A percentile compares a stretch with the other conserved stretches of the same genome.
These are phyloP conservation scores for Tinospora cordifolia DNA, from an alignment of 164 flowering plant genomes.

Conservation along the genomic window DNA sequence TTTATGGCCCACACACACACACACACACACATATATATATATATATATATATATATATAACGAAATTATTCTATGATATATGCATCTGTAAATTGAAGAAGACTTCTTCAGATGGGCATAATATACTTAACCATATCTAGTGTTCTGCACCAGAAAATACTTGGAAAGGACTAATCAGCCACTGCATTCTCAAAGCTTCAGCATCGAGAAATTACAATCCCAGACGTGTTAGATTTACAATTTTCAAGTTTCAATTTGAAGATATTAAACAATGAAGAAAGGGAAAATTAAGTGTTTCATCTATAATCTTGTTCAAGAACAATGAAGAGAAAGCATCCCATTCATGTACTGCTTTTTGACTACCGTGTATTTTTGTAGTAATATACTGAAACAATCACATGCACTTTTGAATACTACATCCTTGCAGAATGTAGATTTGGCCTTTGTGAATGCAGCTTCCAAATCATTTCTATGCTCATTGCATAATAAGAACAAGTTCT, in stretches of 20 bases:
- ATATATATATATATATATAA: no score
- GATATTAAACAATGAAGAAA: neutral
- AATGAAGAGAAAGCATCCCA: conserved; percentile 71
- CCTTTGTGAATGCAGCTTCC: conserved; percentile 33
- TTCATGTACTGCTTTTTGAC: conserved; percentile 50
- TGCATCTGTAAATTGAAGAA: neutral
- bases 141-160: neutral
- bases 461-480: conserved; percentile 20
- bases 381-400: conserved; percentile 21
- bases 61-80: neutral
- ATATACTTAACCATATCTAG: neutral
- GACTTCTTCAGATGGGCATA: neutral
- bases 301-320: conserved; percentile 3
- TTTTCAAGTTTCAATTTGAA: neutral
- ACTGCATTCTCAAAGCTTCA: neutral
- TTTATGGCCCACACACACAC: neutral
- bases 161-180: neutral
- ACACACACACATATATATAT: no score
- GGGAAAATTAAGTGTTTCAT: neutral
- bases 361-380: conserved; percentile 47
- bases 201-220: neutral
- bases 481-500: conserved; percentile 15
- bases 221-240: neutral
- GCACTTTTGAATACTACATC: conserved; percentile 37
- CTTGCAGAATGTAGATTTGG: conserved; percentile 43